These are phyloP conservation scores for Mimosa pudica DNA, from an alignment of 306 rosid genomes.

Conservation along the genomic window DNA sequence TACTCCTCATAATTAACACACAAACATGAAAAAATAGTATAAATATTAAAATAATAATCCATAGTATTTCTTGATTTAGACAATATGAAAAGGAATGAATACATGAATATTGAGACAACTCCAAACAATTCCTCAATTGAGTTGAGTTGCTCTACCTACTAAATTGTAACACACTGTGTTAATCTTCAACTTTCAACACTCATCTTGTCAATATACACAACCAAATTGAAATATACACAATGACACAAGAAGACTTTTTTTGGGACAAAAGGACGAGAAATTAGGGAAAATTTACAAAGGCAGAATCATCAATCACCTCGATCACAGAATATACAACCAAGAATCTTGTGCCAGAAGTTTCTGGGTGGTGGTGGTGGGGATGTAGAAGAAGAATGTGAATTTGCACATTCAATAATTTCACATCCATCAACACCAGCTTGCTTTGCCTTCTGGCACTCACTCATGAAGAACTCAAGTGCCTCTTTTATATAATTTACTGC, in stretches of 20 bases:
- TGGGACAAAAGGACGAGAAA: not conserved
- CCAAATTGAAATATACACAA: not conserved
- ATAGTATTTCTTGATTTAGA: not conserved
- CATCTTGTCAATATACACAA: not conserved
- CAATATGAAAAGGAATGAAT: not conserved
- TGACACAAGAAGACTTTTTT: not conserved
- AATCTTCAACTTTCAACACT: not conserved
- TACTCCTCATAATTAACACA: too few species aligned
- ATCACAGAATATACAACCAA: slow-evolving; percentile 61
- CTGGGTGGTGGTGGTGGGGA: slow-evolving; percentile 5
- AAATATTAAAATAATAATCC: not conserved
- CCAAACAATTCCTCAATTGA: not conserved
- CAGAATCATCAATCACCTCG: not conserved
- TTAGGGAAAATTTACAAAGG: not conserved
- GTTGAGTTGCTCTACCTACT: not conserved
- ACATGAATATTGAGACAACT: not conserved
- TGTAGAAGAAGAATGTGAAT: not conserved
- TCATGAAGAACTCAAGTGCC: slow-evolving; percentile 49
- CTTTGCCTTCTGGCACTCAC: slow-evolving; percentile 62
- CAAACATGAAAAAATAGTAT: too few species aligned
- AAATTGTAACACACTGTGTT: not conserved
- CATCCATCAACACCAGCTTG: slow-evolving; percentile 54
- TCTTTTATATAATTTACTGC: slow-evolving; percentile 52
- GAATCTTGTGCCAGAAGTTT: slow-evolving; percentile 43
- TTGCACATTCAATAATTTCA: slow-evolving; percentile 46